Evolutionary conservation across 2,329 filamentous ascomycete species (phyloP).

Genomic region (Botrytis hyacinthi): DNA sequence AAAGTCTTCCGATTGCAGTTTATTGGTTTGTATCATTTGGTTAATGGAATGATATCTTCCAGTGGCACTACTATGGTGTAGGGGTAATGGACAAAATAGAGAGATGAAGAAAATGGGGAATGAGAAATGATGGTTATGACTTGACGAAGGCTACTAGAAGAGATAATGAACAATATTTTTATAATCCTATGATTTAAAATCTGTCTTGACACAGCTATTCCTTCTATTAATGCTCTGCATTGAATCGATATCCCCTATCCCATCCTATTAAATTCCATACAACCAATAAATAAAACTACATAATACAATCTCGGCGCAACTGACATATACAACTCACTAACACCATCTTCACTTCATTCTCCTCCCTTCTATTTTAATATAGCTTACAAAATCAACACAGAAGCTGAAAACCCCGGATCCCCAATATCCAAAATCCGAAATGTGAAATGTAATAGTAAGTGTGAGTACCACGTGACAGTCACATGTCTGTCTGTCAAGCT

Average conservation of each 20-base stretch:
- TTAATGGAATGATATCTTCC: background rate
- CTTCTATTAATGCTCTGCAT: no score
- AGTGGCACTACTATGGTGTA: no score
- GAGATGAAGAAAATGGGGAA: background rate
- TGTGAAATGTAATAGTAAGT: no score
- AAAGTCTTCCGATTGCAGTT: background rate
- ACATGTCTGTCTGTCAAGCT: background rate
- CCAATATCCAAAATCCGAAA: no score
- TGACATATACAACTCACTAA: background rate
- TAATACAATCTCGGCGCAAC: background rate
- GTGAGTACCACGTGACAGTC: background rate
- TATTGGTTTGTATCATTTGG: background rate
- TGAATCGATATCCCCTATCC: background rate
- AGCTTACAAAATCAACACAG: background rate
- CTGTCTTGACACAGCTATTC: rapidly evolving
- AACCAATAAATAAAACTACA: background rate
- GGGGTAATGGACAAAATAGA: background rate
- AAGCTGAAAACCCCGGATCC: background rate
- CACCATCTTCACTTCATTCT: background rate
- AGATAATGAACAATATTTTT: background rate
- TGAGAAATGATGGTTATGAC: background rate
- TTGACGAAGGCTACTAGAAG: background rate
- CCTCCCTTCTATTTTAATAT: background rate
- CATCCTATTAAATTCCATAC: no score
- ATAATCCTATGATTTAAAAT: background rate